Evolutionary conservation across 1,284 basidiomycete species (phyloP), one percentile per base, ranked within the genome.

Genomic region (Cutaneotrichosporon arboriforme): DNA sequence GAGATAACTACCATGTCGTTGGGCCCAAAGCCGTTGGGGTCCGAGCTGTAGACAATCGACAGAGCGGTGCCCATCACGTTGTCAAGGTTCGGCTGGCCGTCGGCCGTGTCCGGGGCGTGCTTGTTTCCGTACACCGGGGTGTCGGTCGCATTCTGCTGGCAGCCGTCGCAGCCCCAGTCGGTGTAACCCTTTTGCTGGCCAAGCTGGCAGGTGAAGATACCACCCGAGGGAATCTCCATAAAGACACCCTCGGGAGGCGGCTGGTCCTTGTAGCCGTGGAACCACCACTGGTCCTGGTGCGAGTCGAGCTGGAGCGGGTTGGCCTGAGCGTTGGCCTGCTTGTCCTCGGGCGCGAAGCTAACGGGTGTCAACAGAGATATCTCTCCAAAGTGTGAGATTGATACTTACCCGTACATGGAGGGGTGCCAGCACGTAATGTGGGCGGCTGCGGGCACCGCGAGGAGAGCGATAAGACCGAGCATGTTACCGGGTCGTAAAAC

Each of bases 1-100:
- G 81, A 84, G 73, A 88, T 87, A 22, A 88, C 74, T 8, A 79
- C 77, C 58, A 88, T 83, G 71, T 87, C 84, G 44, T 80, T 80
- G 0, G 84, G 85, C 60, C 81, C 66, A 8, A 87, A 78, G 0
- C 77, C 60, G 1, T 69, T 70, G 9, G 76, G 78, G 62, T 87
- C 77, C 53, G 66, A 62, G 66, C 85, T 82, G 77, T 88, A 87
- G 8, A 84, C 81, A 58, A 88, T 87, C 3, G 80, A 83, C 36
- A 88, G 36, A 4, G 39, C 57, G 15, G 46, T 55, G 47, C 57
- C 53, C 41, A 31, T 51, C 37, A 41, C 26, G 43, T 35, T 22
- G 33, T 20, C 22, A n/a, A n/a, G n/a, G n/a, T n/a, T n/a, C n/a
- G n/a, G n/a, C n/a, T 17, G 33, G 42, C 8, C n/a, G n/a, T n/a